Base-by-base conservation (phyloP, 1,139 yeast species). In the Protomyces inundatus region DNA sequence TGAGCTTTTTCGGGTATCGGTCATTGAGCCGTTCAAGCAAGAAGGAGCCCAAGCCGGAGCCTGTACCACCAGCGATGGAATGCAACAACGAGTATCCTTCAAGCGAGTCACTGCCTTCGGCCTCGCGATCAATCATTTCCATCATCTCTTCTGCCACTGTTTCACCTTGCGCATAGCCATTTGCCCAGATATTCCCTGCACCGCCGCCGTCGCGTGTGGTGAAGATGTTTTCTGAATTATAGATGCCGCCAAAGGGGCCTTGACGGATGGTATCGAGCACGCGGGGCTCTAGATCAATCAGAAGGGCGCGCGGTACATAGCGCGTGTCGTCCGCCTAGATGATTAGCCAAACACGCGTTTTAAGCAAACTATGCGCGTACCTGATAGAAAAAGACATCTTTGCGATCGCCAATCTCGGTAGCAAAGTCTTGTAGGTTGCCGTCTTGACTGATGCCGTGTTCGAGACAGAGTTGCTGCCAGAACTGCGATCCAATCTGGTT, bases 51-150 rank as follows among this genome's bases (percentile, higher is more conserved):
- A 90, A 84, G 6, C 98, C 98, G 0, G 97, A 88, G 0, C 98
- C 98, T 0, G 98, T 93, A 45, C 98, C 98, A 34, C 98, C 98
- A 0, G 97, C 98, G n/a, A 95, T 96, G 14, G 97, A 89, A 74
- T 93, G 98, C 65, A 91, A 76, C 68, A 93, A 77, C 77, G 90
- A 96, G 74, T 95, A 93, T 5, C 95, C 95, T 67, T 90, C 93
- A 64, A 91, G 77, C 66, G 88, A 87, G 68, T 93, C 98, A 70
- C 97, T 87, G 50, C 89, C 87, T 72, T 93, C 98, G 53, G 91
- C 82, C 71, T 93, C 98, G 66, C 96, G 80, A 72, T 91, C 97
- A 55, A 93, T 81, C 81, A 91, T 84, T 71, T 90, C 93, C 68
- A 89, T 71, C 55, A 93, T 77, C 32, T 84, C 85, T 63, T 90